Base-by-base conservation (phyloP, 2,329 filamentous ascomycete species). In the Raffaelea deltoideospora region DNA sequence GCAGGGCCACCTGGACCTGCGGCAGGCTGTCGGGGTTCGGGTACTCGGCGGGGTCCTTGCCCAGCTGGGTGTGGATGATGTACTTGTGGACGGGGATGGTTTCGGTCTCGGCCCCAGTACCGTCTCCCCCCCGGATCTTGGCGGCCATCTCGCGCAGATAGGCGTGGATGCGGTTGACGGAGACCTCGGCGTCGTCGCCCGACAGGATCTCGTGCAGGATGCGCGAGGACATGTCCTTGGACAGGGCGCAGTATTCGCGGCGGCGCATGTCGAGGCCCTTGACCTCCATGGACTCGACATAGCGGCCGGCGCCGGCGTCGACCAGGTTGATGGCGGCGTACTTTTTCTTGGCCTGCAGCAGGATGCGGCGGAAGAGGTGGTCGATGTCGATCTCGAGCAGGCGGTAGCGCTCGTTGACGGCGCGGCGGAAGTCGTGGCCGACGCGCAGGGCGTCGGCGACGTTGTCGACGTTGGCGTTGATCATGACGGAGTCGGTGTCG, bases 401-500 rank as follows among this genome's bases (percentile, higher is more conserved):
- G 50, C 70, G 81, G 58, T 98, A 98, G 43, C 80, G 77, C 48
- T 94, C 84, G 53, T 98, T 98, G 59, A 98, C 90, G 19, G 84
- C 75, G 49, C 76, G 79, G 61, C 95, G 96, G 68, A 98, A 96
- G 44, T 96, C 85, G 31, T 85, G 78, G 39, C 90, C 92, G 35
- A 98, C 81, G 52, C 82, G 87, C 48, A 95, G 64, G 2, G 90
- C 90, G 50, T 93, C 86, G 23, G 82, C 76, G 22, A 96, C 81
- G 46, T 82, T 93, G 58, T 95, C 84, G 38, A 90, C 86, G 52
- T 96, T 96, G 44, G 90, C 93, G 53, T 98, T 98, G 65, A 98
- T 96, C 90, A 98, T 98, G 60, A 98, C 90, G 9, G 90, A 98
- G 59, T 98, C 90, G 11, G 90, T 98, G 59, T 98, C 90, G 63